Base-by-base conservation (phyloP, 441 rosid genomes). In the Hura crepitans region DNA sequence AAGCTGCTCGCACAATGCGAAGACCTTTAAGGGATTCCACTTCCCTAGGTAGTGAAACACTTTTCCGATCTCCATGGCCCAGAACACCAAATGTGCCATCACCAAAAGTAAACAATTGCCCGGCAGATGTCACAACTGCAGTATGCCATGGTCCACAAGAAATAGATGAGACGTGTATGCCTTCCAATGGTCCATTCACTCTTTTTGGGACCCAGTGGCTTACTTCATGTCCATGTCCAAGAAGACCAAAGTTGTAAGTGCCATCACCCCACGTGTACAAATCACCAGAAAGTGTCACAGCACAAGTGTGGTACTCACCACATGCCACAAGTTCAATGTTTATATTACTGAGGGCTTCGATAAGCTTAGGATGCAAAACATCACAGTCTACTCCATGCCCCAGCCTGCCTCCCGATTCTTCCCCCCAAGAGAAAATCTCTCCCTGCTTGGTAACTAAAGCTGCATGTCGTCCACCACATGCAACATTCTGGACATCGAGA, bases 61-160 rank as follows among this genome's bases (percentile, higher is more conserved):
- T 95, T 78, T 74, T 85, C 70, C 83, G 80, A 79, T 92, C 99
- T 62, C 93, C 96, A 76, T 95, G 99, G 64, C 97, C 97, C 76
- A 95, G 75, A 81, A 87, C 95, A 55, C 97, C 97, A 72, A 95
- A 95, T 68, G 99, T 90, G 70, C 99, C 99, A 85, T 95, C 99
- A 50, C 99, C 97, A 62, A 92, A 95, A 39, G 97, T 95, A 85
- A 92, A 92, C 80, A 95, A 80, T 76, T 92, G 97, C 68, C 96
- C 97, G 59, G 93, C 83, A 72, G 99, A 95, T 49, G 97, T 92
- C 72, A 92, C 96, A 54, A 90, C 90, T 39, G 94, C 97, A 42
- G 97, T 95, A 79, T 95, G 97, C 93, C 94, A 95, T 67, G 97
- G 97, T 74, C 99, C 97, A 84, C 97, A 95, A 65, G 96, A 91